Conservation (phyloP, 441 rosid genomes). For the Populus hybrid region DNA sequence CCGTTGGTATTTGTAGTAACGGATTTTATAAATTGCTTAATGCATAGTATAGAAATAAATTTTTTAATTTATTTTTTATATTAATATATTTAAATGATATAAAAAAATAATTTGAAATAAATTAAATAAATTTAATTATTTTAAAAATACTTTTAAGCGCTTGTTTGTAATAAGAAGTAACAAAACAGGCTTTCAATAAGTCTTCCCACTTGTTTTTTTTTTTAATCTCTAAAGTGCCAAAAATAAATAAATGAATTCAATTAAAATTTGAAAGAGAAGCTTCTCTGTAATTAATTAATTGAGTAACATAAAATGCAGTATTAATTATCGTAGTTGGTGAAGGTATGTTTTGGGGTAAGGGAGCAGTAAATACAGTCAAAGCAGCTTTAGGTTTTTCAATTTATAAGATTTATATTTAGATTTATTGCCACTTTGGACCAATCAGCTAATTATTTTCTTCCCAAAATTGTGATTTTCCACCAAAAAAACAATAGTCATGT, state of each 20-base stretch:
- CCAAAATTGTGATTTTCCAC: no score
- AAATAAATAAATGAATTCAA: not conserved
- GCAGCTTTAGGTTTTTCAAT: not conserved
- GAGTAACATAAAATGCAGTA: not conserved
- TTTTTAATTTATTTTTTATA: no score
- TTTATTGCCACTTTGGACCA: not conserved
- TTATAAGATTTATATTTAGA: not conserved
- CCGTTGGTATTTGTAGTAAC: no score
- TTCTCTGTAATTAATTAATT: constrained; percentile 14
- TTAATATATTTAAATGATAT: no score
- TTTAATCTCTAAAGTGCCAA: not conserved
- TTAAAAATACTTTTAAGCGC: no score
- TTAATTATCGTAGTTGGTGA: not conserved
- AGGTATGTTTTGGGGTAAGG: constrained; percentile 10
- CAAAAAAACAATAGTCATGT: no score
- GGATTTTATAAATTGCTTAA: no score
- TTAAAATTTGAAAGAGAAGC: constrained; percentile 25
- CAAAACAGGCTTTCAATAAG: constrained; percentile 22
- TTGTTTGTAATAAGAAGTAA: not conserved
- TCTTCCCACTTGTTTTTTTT: constrained; percentile 15
- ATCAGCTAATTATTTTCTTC: no score
- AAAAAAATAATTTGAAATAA: no score
- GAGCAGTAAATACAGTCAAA: constrained; percentile 17
- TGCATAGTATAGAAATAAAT: no score
- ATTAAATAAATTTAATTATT: no score